Evolutionary conservation across 495 filamentous ascomycete species (phyloP).

Genomic region (Articulospora tetracladia): DNA sequence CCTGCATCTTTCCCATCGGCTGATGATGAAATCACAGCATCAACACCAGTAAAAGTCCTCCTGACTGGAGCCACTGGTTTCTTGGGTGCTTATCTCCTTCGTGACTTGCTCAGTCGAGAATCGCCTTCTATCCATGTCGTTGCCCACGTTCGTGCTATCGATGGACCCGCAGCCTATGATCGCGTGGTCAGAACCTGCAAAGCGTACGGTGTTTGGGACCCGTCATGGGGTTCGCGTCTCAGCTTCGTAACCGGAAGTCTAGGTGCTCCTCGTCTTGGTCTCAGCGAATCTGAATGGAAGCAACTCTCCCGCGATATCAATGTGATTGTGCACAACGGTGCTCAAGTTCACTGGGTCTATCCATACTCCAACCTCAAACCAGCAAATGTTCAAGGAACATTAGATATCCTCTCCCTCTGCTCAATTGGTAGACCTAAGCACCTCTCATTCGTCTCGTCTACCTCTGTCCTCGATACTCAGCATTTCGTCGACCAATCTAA

Average conservation of each 20-base stretch:
- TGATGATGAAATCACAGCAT: slow-evolving; percentile 32
- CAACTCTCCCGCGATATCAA: slow-evolving; percentile 62
- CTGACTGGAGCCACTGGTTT: slow-evolving; percentile 93
- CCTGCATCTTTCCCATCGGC: slow-evolving; percentile 35
- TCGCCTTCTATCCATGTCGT: slow-evolving; percentile 62
- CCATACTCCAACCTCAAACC: slow-evolving; percentile 72
- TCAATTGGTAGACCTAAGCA: slow-evolving; percentile 72
- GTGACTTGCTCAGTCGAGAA: slow-evolving; percentile 62
- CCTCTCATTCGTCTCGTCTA: slow-evolving; percentile 83
- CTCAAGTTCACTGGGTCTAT: slow-evolving; percentile 82
- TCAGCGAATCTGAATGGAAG: slow-evolving; percentile 60
- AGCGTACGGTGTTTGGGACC: slow-evolving; percentile 79
- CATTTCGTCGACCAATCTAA: slow-evolving; percentile 64
- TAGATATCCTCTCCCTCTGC: slow-evolving; percentile 75
- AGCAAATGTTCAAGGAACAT: slow-evolving; percentile 77
- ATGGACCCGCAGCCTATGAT: slow-evolving; percentile 41
- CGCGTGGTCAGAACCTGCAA: slow-evolving; percentile 51
- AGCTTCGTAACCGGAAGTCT: slow-evolving; percentile 70
- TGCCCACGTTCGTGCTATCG: slow-evolving; percentile 68
- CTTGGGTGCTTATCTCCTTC: slow-evolving; percentile 77
- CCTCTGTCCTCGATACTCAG: slow-evolving; percentile 75
- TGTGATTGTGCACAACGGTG: slow-evolving; percentile 88
- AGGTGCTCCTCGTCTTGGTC: slow-evolving; percentile 64
- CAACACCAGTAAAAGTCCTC: slow-evolving; percentile 53
- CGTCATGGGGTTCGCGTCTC: slow-evolving; percentile 61